Evolutionary conservation across 2,329 filamentous ascomycete genomes (phyloP).

Genomic region (Venturia effusa): DNA sequence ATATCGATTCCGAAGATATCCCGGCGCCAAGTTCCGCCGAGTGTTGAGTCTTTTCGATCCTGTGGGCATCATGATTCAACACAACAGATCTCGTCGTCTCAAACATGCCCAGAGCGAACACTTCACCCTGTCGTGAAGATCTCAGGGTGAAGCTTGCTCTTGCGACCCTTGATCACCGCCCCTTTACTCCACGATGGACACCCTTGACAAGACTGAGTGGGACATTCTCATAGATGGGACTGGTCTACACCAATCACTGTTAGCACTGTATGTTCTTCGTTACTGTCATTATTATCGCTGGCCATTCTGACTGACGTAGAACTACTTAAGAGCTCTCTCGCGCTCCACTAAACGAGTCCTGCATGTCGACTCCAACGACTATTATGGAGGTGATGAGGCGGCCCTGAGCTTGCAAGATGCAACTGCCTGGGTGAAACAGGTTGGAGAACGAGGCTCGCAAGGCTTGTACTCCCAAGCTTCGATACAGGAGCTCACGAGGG

Average conservation of each 20-base stretch:
- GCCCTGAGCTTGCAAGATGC: slow-evolving; percentile 76
- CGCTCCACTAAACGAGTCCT: slow-evolving; percentile 85
- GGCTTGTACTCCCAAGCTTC: slow-evolving; percentile 17
- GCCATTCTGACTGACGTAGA: slow-evolving; percentile 62
- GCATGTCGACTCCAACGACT: slow-evolving; percentile 77
- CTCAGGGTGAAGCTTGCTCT: neutral
- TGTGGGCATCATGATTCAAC: neutral
- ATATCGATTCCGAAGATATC: neutral
- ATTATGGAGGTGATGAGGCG: slow-evolving; percentile 80
- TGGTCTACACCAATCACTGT: slow-evolving; percentile 40
- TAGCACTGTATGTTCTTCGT: slow-evolving; percentile 37
- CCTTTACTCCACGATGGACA: neutral
- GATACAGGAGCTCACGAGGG: slow-evolving; percentile 21
- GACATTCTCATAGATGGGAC: slow-evolving; percentile 44
- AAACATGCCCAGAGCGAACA: neutral
- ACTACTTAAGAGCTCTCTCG: slow-evolving; percentile 66
- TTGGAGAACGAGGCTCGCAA: neutral
- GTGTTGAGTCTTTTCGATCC: neutral
- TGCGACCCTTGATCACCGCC: neutral
- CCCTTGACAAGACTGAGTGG: slow-evolving; percentile 38
- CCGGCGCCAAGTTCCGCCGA: neutral
- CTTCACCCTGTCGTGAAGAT: neutral
- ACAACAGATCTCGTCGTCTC: neutral
- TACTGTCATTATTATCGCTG: slow-evolving; percentile 12
- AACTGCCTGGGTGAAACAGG: slow-evolving; percentile 57